phyloP scores from a whole-genome alignment of 352 stramenopile species.

The Phytophthora sojae region DNA sequence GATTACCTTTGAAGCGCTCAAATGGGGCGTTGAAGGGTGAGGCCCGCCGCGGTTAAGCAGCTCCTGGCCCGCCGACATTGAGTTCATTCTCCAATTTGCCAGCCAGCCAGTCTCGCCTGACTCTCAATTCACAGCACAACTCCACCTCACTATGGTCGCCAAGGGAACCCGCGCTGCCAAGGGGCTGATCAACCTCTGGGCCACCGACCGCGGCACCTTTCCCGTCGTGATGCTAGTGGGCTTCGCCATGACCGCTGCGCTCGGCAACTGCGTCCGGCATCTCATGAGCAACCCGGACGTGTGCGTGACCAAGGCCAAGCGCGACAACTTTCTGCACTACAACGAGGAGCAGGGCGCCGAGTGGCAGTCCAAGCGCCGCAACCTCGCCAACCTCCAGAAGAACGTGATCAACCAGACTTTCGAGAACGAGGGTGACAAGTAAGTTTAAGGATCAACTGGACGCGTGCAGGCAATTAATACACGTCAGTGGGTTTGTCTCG shows the following conservation, averaged over 20 bases:
- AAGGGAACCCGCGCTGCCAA: slow-evolving; percentile 32
- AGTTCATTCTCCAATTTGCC: slow-evolving; percentile 7
- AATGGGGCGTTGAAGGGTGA: not conserved
- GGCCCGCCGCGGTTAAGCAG: too few species aligned
- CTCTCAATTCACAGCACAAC: not conserved
- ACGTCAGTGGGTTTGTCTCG: too few species aligned
- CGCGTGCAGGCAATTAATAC: too few species aligned
- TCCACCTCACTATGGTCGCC: slow-evolving; percentile 9
- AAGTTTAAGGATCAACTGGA: not conserved
- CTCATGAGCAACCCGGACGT: slow-evolving; percentile 38
- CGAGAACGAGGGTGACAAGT: slow-evolving; percentile 37
- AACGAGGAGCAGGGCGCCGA: slow-evolving; percentile 29
- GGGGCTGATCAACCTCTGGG: slow-evolving; percentile 39
- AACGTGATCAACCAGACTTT: slow-evolving; percentile 62
- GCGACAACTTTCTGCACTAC: not conserved
- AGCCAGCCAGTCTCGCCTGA: not conserved
- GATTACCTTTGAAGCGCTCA: not conserved
- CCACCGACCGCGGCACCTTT: not conserved
- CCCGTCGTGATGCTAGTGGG: not conserved
- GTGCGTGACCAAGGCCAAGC: slow-evolving; percentile 20
- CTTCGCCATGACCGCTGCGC: slow-evolving; percentile 7
- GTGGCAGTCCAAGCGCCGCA: slow-evolving; percentile 45
- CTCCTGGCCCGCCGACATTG: not conserved
- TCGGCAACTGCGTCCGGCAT: slow-evolving; percentile 13
- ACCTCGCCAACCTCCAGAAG: slow-evolving; percentile 46